Conservation (phyloP, 345 rosid species). For the Populus alba region DNA sequence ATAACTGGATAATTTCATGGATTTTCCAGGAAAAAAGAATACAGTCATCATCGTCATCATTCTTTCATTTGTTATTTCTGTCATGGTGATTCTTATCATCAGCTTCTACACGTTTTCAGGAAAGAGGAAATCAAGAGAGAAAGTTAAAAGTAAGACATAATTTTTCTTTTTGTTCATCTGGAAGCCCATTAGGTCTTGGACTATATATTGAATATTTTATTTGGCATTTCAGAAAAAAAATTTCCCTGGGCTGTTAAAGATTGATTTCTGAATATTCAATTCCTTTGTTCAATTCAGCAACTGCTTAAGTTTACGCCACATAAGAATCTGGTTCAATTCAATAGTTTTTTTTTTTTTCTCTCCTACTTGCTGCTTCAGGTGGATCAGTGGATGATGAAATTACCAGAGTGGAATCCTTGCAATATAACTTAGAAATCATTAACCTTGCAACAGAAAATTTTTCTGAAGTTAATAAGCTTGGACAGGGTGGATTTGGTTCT, state of each 20-base stretch:
- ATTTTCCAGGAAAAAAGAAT: constrained; percentile 17
- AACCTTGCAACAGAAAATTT: constrained; percentile 20
- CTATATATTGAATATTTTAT: too few species aligned
- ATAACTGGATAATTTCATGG: neutral
- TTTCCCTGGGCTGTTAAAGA: too few species aligned
- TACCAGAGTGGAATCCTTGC: neutral
- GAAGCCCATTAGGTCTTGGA: too few species aligned
- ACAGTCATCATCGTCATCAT: constrained; percentile 5
- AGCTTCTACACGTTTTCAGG: constrained; percentile 3
- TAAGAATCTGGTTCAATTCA: too few species aligned
- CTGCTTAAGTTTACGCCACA: too few species aligned
- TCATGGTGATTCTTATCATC: neutral
- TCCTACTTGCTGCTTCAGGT: neutral
- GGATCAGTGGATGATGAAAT: neutral
- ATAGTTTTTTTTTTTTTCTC: too few species aligned
- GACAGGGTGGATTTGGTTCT: constrained; percentile 47
- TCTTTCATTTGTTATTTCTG: constrained; percentile 1
- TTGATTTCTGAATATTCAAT: too few species aligned
- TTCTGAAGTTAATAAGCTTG: constrained; percentile 33
- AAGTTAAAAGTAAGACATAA: constrained; percentile 21
- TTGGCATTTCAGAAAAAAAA: too few species aligned
- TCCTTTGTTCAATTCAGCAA: too few species aligned
- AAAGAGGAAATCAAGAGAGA: constrained; percentile 3
- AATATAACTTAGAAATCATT: constrained; percentile 1
- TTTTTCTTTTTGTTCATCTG: too few species aligned